A percentile compares a stretch with the other conserved stretches of the same genome.
These are phyloP conservation scores for Calocera viscosa DNA, from an alignment of 768 basidiomycete species.

Conservation along the genomic window DNA sequence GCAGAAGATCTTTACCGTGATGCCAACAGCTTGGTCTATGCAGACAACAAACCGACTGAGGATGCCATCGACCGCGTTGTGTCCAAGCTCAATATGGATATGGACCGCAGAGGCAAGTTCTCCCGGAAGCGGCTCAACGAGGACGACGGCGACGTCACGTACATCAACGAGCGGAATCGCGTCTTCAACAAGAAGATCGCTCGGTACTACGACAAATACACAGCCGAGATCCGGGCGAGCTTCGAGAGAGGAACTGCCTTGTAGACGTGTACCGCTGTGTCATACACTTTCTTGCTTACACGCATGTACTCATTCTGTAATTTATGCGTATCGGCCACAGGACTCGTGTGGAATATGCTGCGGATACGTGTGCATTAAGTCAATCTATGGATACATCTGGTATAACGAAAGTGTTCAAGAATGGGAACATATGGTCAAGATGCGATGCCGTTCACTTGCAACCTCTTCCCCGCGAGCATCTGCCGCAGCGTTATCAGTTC, in stretches of 20 bases:
- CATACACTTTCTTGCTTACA: conserved; percentile 8
- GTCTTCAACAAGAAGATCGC: conserved; percentile 99
- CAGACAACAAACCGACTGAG: conserved; percentile 87
- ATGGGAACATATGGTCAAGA: background rate
- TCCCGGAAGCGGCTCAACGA: conserved; percentile 83
- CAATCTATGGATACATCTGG: background rate
- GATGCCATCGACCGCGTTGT: conserved; percentile 91
- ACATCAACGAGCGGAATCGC: conserved; percentile 96
- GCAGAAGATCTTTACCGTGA: conserved; percentile 83
- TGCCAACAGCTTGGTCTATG: conserved; percentile 83
- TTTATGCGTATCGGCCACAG: background rate
- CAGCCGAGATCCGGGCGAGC: conserved; percentile 87
- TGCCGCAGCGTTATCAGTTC: background rate
- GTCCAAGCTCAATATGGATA: conserved; percentile 80
- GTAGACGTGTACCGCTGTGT: conserved; percentile 25
- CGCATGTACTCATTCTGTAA: conserved; percentile 15
- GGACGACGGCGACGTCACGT: conserved; percentile 90
- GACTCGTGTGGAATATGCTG: background rate
- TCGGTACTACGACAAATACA: conserved; percentile 94
- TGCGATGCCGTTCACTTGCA: background rate
- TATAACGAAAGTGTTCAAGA: background rate
- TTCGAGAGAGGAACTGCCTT: conserved; percentile 95
- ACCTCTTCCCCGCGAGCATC: background rate
- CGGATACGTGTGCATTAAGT: background rate
- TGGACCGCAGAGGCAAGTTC: conserved; percentile 82